Evolutionary conservation across 2,329 filamentous ascomycete species (phyloP), one percentile per base, ranked within the genome.

Genomic region (Pleomassaria siparia): DNA sequence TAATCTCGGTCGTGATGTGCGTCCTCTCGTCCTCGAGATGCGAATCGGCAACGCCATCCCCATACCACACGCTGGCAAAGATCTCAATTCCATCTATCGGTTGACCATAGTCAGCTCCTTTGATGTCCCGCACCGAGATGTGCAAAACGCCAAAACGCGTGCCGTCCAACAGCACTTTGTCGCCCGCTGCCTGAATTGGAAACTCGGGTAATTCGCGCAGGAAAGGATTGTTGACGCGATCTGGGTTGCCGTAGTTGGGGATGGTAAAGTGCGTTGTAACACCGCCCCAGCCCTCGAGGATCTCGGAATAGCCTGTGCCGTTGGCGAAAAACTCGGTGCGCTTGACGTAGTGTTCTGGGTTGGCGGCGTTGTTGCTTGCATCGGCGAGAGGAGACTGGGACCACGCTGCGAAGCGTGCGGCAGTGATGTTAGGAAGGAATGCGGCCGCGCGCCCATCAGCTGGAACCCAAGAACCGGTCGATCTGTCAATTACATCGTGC

Each of bases 261-360:
- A 49, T 24, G 4, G 9, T 33, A 21, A 49, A 49, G 42, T 44
- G 42, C 6, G 46, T 49, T 10, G 46, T 49, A 13, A 44, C 25
- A 28, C 46, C 46, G 16, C 42, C 46, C 46, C 46, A 49, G 21
- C 46, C 46, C 18, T 49, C 46, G 9, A 49, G 18, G n/a, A 49
- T 49, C n/a, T 49, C 41, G 6, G 46, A 49, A 4, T 36, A 6
- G 9, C 18, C 6, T 2, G 24, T 26, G 8, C 29, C 46, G 7
- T 25, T 26, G 7, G 28, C 7, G 2, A 33, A 21, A 16, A 16
- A 25, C 7, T 10, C 22, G 8, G 41, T 49, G 42, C 35, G 35
- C 35, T 49, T 49, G 35, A 44, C 37, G 22, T 49, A 49, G 36
- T 49, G 46, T 22, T 49, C 46, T 2, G 46, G 35, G 29, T 49